Conservation (phyloP, 2,329 filamentous ascomycete species). For the Anthostomella pinea region DNA sequence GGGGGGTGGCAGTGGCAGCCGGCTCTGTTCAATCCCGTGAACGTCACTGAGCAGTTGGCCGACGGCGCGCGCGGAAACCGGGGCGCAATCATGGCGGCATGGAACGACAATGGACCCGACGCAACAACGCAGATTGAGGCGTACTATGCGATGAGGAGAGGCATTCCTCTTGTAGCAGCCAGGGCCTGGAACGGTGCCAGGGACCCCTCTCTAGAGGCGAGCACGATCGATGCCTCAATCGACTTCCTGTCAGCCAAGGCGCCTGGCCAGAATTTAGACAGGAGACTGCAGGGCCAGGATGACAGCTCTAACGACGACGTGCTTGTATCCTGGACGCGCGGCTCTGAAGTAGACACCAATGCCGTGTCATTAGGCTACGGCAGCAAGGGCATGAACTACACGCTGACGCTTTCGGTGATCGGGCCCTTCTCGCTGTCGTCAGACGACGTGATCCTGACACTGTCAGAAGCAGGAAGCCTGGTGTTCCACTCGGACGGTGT, state of each 20-base stretch:
- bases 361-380: constrained; percentile 30
- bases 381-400: constrained; percentile 47
- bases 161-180: constrained; percentile 42
- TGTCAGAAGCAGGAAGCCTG: constrained; percentile 35
- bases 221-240: constrained; percentile 33
- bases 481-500: constrained; percentile 43
- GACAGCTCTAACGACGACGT: constrained; percentile 11
- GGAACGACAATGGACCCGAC: constrained; percentile 48
- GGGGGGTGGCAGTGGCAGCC: constrained; percentile 45
- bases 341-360: constrained; percentile 5
- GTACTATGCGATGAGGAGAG: constrained; percentile 44
- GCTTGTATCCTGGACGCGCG: constrained; percentile 32
- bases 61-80: constrained; percentile 26
- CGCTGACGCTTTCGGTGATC: constrained; percentile 34
- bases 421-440: constrained; percentile 45
- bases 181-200: constrained; percentile 40
- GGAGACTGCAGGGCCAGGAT: constrained; percentile 23
- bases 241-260: constrained; percentile 35
- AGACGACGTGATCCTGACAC: constrained; percentile 39
- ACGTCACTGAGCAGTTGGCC: constrained; percentile 37
- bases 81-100: constrained; percentile 42
- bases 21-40: constrained; percentile 41
- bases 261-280: constrained; percentile 44
- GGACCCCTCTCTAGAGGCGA: constrained; percentile 30
- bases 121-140: constrained; percentile 46